phyloP scores from a whole-genome alignment of 345 rosid species.

The Aquilaria yunnanensis region DNA sequence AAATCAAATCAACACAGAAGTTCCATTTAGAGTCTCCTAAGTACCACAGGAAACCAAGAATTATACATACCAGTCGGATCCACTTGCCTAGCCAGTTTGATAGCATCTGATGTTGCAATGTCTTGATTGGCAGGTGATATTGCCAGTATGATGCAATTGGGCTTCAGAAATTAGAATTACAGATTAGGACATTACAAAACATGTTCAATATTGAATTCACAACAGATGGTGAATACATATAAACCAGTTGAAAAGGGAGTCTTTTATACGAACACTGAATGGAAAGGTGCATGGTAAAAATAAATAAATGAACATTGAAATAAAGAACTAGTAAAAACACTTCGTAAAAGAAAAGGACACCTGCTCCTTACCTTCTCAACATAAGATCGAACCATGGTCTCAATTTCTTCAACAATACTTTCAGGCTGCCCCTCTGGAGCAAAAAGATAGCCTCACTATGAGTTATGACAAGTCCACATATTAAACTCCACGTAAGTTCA shows the following conservation, averaged over 20 bases:
- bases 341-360: not conserved
- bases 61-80: constrained; percentile 42
- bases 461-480: not conserved
- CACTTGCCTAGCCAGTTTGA: constrained; percentile 65
- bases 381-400: constrained; percentile 57
- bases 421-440: constrained; percentile 62
- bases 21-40: not conserved
- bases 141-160: constrained; percentile 59
- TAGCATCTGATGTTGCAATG: constrained; percentile 71
- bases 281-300: too few relatives aligned
- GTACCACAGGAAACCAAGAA: not conserved
- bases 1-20: not conserved
- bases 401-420: constrained; percentile 50
- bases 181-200: not conserved
- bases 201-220: not conserved
- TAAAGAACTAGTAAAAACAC: too few relatives aligned
- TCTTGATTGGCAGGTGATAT: constrained; percentile 72
- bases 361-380: constrained; percentile 41
- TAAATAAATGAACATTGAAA: not conserved
- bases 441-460: constrained; percentile 2
- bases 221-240: not conserved
- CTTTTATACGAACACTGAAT: not conserved
- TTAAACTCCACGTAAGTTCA: not conserved
- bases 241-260: not conserved
- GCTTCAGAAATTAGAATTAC: constrained; percentile 17